Evolutionary conservation across 306 rosid genomes (phyloP).

Genomic region (Lotus japonicus): DNA sequence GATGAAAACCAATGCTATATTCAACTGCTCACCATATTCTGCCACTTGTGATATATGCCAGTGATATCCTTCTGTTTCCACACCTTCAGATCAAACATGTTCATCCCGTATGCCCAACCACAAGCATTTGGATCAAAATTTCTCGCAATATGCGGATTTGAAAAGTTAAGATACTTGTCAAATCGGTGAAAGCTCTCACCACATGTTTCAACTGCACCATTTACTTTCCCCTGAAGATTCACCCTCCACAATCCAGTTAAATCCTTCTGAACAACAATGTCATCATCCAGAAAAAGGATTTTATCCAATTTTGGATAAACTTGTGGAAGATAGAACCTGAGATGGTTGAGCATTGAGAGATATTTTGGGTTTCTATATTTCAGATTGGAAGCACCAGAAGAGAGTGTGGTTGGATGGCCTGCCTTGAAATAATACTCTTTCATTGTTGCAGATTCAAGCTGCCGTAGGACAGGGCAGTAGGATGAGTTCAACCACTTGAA

Average conservation of each 20-base stretch:
- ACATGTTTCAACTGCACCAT: constrained; percentile 97
- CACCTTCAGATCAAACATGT: constrained; percentile 80
- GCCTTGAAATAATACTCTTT: constrained; percentile 93
- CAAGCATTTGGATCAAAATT: constrained; percentile 89
- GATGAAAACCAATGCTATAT: constrained; percentile 14
- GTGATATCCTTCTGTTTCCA: constrained; percentile 92
- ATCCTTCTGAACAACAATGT: constrained; percentile 97
- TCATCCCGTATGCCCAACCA: constrained; percentile 99
- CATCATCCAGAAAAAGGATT: constrained; percentile 91
- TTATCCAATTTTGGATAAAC: constrained; percentile 89
- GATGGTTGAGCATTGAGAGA: constrained; percentile 94
- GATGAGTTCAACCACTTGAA: constrained; percentile 95
- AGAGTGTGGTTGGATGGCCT: constrained; percentile 62
- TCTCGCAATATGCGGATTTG: constrained; percentile 82
- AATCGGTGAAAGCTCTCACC: constrained; percentile 89
- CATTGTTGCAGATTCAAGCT: constrained; percentile 92
- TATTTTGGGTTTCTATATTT: constrained; percentile 97
- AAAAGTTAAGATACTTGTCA: constrained; percentile 89
- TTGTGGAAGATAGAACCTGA: constrained; percentile 94
- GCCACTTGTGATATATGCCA: constrained; percentile 97
- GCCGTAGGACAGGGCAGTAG: constrained; percentile 90
- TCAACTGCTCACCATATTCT: constrained; percentile 77
- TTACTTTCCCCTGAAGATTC: constrained; percentile 81
- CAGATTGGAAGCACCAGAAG: constrained; percentile 78
- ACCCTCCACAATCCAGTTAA: constrained; percentile 76